Evolutionary conservation across 495 filamentous ascomycete genomes (phyloP).

Genomic region (Cercophora samala): DNA sequence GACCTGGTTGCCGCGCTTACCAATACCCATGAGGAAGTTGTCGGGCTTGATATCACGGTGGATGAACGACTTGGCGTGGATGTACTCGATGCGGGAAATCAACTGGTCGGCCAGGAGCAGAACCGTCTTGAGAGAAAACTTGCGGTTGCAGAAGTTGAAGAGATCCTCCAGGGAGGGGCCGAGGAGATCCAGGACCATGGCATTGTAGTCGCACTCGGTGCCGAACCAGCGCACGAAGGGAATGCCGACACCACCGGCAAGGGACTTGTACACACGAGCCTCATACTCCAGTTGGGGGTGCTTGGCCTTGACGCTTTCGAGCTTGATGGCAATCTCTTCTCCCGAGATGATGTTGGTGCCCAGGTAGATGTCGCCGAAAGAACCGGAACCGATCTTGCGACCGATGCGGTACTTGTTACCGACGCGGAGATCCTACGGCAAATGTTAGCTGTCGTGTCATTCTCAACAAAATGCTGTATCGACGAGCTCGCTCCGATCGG

Average conservation of each 20-base stretch:
- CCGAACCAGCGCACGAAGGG: constrained; percentile 99
- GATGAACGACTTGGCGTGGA: constrained; percentile 99
- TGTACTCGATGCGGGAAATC: constrained; percentile 99
- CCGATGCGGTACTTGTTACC: constrained; percentile 99
- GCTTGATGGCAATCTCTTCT: constrained; percentile 99
- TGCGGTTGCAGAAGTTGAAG: constrained; percentile 99
- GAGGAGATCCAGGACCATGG: constrained; percentile 98
- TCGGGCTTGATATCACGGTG: constrained; percentile 99
- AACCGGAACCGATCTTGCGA: constrained; percentile 97
- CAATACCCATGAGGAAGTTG: constrained; percentile 99
- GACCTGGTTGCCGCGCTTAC: constrained; percentile 99
- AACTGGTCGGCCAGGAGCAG: constrained; percentile 96
- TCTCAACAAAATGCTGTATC: background rate
- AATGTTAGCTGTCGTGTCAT: background rate
- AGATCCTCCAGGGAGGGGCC: constrained; percentile 97
- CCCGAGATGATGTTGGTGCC: constrained; percentile 99
- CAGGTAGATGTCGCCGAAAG: constrained; percentile 99
- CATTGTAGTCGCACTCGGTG: constrained; percentile 99
- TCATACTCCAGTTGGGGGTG: constrained; percentile 99
- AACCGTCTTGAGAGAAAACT: constrained; percentile 99
- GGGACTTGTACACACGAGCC: constrained; percentile 98
- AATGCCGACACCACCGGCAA: constrained; percentile 97
- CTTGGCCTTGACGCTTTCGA: constrained; percentile 99
- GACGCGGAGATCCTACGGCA: constrained; percentile 85
- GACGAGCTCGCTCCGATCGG: background rate